Conservation (phyloP, 805 yeast genomes). For the Wickerhamiella cacticola region DNA sequence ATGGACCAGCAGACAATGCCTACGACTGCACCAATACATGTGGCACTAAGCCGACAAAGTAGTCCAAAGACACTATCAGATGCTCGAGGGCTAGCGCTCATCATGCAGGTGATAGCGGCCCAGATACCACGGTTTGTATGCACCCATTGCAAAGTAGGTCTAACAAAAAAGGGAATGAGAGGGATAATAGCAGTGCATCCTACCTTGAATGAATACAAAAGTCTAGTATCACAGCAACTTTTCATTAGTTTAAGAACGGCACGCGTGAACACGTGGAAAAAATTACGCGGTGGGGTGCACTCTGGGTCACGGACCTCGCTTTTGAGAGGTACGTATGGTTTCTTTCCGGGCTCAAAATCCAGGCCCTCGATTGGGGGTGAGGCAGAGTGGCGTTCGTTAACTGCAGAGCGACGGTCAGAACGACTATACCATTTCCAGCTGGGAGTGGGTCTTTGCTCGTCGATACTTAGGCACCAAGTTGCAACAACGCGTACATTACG, state of each 20-base stretch:
- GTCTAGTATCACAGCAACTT: not conserved
- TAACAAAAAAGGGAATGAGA: not conserved
- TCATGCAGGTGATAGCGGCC: conserved; percentile 3
- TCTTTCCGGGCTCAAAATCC: not conserved
- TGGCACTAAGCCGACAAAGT: not conserved
- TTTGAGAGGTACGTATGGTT: not conserved
- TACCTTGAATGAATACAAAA: not conserved
- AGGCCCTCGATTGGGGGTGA: not conserved
- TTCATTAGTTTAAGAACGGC: not conserved
- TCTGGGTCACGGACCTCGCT: conserved; percentile 1
- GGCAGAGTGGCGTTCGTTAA: no score
- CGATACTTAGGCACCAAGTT: not conserved
- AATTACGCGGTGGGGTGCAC: conserved; percentile 1
- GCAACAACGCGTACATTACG: not conserved
- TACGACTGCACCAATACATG: not conserved
- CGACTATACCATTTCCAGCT: not conserved
- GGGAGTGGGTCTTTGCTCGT: not conserved
- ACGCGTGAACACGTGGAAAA: not conserved
- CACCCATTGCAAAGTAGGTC: not conserved
- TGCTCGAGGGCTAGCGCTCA: conserved; percentile 4
- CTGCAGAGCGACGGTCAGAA: not conserved
- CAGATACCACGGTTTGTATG: not conserved
- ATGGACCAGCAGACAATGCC: not conserved
- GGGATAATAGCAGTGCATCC: conserved; percentile 4
- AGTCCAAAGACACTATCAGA: conserved; percentile 1